Evolutionary conservation across 2,329 filamentous ascomycete species (phyloP).

Genomic region (Pezicula carpinea): DNA sequence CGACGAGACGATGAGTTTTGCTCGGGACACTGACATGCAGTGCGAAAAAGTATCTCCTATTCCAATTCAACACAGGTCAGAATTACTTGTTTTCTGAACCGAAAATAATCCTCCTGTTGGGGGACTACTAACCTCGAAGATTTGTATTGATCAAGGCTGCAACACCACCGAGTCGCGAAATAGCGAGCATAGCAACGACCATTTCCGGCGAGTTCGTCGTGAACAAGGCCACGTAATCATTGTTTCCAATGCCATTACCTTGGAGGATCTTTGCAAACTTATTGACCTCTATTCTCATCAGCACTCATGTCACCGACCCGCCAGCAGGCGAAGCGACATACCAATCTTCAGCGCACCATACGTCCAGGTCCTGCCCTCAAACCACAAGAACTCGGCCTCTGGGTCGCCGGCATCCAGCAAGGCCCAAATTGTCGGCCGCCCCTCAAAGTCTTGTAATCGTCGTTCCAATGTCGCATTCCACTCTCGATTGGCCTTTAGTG

Average conservation of each 20-base stretch:
- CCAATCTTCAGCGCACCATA: constrained; percentile 39
- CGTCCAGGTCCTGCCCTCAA: constrained; percentile 42
- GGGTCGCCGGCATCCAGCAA: constrained; percentile 36
- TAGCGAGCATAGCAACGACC: constrained; percentile 37
- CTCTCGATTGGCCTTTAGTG: constrained; percentile 30
- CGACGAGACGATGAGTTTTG: constrained; percentile 37
- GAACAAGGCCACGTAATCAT: constrained; percentile 41
- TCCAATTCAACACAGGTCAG: constrained; percentile 19
- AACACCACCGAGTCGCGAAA: constrained; percentile 41
- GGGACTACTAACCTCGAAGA: constrained; percentile 33
- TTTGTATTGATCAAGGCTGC: constrained; percentile 42
- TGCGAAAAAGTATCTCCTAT: constrained; percentile 37
- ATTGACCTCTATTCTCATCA: constrained; percentile 33
- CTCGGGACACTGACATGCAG: constrained; percentile 37
- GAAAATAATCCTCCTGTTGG: neutral
- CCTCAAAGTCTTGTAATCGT: constrained; percentile 33
- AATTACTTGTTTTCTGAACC: neutral
- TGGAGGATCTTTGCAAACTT: constrained; percentile 38
- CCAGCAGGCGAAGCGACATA: constrained; percentile 17
- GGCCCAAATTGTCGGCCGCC: constrained; percentile 35
- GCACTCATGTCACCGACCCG: neutral
- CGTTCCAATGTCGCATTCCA: constrained; percentile 30
- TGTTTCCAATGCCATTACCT: constrained; percentile 30
- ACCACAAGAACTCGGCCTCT: constrained; percentile 39
- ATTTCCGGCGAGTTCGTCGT: constrained; percentile 45